Percentiles rank a stretch among this genome's conserved stretches.
Conservation (phyloP, 2,329 filamentous ascomycete species). For the Madurella fahalii region DNA sequence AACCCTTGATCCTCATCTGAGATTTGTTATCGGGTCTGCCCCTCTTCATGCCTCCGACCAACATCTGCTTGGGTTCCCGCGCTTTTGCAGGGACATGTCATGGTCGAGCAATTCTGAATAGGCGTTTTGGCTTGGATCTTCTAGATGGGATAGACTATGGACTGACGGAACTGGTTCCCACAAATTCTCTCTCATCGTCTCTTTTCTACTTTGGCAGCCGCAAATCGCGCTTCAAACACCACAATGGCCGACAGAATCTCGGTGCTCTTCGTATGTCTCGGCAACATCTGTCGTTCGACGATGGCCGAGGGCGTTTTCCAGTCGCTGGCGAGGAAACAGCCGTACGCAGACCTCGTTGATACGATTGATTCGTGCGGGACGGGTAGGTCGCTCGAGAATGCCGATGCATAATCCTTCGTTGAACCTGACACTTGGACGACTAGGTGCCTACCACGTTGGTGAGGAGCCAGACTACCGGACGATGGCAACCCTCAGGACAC, state of each 20-base stretch:
- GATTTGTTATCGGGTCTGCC: too few species aligned
- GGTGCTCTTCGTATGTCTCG: slow-evolving; percentile 91
- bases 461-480: slow-evolving; percentile 77
- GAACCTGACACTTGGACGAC: not conserved
- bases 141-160: not conserved
- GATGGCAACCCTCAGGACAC: slow-evolving; percentile 67
- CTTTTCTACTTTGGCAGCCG: not conserved
- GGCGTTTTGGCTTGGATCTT: not conserved
- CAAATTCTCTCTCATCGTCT: not conserved
- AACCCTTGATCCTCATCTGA: slow-evolving; percentile 1
- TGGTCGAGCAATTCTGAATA: not conserved
- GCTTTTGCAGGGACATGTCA: not conserved
- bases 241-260: slow-evolving; percentile 46
- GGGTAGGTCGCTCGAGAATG: slow-evolving; percentile 34
- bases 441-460: slow-evolving; percentile 76
- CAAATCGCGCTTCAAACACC: not conserved
- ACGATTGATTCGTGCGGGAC: slow-evolving; percentile 87
- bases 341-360: slow-evolving; percentile 57
- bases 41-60: not conserved
- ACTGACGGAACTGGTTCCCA: not conserved
- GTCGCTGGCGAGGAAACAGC: slow-evolving; percentile 58
- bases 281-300: slow-evolving; percentile 90
- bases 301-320: slow-evolving; percentile 97
- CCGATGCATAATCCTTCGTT: not conserved
- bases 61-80: not conserved